phyloP scores from a whole-genome alignment of 169 alveolate species.

The Miamiensis avidus region DNA sequence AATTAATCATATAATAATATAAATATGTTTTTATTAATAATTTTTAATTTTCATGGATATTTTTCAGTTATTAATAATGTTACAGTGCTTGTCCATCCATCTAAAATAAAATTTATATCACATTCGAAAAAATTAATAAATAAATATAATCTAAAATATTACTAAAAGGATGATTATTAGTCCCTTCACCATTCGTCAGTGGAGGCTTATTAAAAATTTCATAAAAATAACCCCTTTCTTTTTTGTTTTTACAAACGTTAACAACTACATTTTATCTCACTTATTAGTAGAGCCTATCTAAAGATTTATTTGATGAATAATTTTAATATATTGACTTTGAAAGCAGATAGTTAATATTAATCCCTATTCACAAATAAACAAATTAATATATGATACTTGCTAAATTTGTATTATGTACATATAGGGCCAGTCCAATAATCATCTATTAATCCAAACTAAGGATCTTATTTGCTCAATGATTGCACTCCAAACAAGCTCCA shows the following conservation, averaged over 20 bases:
- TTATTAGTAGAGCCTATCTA: constrained; percentile 4
- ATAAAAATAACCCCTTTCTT: constrained; percentile 37
- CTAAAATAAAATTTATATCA: too few relatives aligned
- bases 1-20: too few relatives aligned
- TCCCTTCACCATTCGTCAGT: constrained; percentile 29
- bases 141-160: too few relatives aligned
- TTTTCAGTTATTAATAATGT: too few relatives aligned
- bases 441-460: constrained; percentile 20
- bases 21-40: too few relatives aligned
- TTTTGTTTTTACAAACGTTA: constrained; percentile 23
- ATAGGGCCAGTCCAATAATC: constrained; percentile 51
- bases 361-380: too few relatives aligned
- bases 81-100: too few relatives aligned
- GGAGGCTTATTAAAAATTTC: constrained; percentile 36
- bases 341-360: constrained; percentile 33
- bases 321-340: constrained; percentile 27
- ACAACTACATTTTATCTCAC: constrained; percentile 22
- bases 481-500: constrained; percentile 37
- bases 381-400: too few relatives aligned
- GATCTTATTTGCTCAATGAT: constrained; percentile 14
- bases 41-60: too few relatives aligned
- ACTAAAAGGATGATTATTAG: constrained; percentile 37
- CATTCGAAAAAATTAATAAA: too few relatives aligned
- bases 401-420: too few relatives aligned
- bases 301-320: constrained; percentile 28